A percentile compares a stretch with the other conserved stretches of the same genome.
These are phyloP conservation scores for Dactylonectria macrodidyma DNA, from an alignment of 2,329 filamentous ascomycete genomes.

Conservation along the genomic window DNA sequence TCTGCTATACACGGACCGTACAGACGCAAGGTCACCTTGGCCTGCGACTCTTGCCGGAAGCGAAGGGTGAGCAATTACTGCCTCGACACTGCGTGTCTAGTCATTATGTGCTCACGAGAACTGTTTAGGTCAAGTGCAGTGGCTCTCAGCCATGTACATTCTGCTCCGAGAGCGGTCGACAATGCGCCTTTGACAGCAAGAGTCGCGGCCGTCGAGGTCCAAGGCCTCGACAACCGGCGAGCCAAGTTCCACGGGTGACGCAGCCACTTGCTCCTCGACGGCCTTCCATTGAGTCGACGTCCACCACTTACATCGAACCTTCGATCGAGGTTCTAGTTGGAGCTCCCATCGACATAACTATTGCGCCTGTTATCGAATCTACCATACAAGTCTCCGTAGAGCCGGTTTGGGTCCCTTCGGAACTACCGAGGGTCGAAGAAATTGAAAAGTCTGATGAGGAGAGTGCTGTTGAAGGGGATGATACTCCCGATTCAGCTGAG, in stretches of 20 bases:
- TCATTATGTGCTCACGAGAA: neutral
- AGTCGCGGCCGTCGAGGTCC: conserved; percentile 18
- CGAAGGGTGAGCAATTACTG: conserved; percentile 18
- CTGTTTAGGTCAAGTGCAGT: conserved; percentile 24
- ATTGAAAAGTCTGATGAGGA: conserved; percentile 15
- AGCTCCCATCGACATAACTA: neutral
- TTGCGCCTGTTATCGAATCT: neutral
- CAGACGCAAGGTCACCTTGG: conserved; percentile 30
- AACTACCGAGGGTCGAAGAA: conserved; percentile 2
- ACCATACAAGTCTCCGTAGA: neutral
- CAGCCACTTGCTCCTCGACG: conserved; percentile 18
- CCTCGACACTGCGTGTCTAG: neutral
- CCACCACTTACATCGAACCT: neutral
- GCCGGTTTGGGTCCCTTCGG: neutral
- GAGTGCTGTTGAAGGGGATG: neutral
- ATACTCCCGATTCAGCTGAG: neutral
- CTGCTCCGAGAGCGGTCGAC: conserved; percentile 13
- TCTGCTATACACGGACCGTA: conserved; percentile 19
- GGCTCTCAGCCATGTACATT: conserved; percentile 19
- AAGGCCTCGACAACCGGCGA: conserved; percentile 4
- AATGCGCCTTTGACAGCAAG: conserved; percentile 23
- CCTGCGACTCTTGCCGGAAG: conserved; percentile 29
- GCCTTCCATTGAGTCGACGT: neutral
- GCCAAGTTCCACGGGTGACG: neutral
- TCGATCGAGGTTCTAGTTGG: neutral